These are phyloP conservation scores for Talaromyces stipitatus DNA, from an alignment of 495 filamentous ascomycete genomes.

Conservation along the genomic window DNA sequence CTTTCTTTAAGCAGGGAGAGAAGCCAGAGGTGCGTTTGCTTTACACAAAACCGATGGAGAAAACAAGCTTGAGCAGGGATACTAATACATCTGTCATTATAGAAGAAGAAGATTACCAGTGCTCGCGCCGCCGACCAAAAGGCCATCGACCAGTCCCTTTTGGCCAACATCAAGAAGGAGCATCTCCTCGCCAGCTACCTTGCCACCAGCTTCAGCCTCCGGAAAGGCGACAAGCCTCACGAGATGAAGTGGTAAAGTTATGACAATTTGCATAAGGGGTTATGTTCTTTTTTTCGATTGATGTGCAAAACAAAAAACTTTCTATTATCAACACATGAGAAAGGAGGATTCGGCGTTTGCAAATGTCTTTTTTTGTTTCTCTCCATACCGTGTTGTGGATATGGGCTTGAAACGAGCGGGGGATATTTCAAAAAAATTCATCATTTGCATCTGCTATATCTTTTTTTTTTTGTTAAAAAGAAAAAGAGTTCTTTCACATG, in stretches of 20 bases:
- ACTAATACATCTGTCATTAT: slow-evolving; percentile 15
- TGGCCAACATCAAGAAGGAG: slow-evolving; percentile 93
- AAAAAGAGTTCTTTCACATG: slow-evolving; percentile 5
- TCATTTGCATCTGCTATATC: slow-evolving; percentile 7
- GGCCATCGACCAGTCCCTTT: slow-evolving; percentile 86
- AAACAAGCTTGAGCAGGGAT: slow-evolving; percentile 4
- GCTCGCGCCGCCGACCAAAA: slow-evolving; percentile 94
- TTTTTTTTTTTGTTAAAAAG: slow-evolving; percentile 1
- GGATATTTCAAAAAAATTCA: slow-evolving; percentile 1
- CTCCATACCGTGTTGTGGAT: slow-evolving; percentile 6
- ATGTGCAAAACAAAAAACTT: slow-evolving; percentile 5
- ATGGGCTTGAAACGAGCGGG: slow-evolving; percentile 4
- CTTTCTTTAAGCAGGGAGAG: slow-evolving; percentile 97
- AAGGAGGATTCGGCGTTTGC: slow-evolving; percentile 9
- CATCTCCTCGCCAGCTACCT: slow-evolving; percentile 84
- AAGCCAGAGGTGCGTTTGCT: slow-evolving; percentile 75
- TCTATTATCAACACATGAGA: slow-evolving; percentile 5
- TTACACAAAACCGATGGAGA: neutral
- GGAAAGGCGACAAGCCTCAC: slow-evolving; percentile 97
- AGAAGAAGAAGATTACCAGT: slow-evolving; percentile 94
- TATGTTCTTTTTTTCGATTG: slow-evolving; percentile 5
- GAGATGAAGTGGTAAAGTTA: slow-evolving; percentile 85
- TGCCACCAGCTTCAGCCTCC: slow-evolving; percentile 84
- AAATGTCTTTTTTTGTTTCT: slow-evolving; percentile 3
- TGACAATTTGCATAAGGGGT: slow-evolving; percentile 6